Evolutionary conservation across 306 rosid genomes (phyloP).

Genomic region (Crotalaria pallida): DNA sequence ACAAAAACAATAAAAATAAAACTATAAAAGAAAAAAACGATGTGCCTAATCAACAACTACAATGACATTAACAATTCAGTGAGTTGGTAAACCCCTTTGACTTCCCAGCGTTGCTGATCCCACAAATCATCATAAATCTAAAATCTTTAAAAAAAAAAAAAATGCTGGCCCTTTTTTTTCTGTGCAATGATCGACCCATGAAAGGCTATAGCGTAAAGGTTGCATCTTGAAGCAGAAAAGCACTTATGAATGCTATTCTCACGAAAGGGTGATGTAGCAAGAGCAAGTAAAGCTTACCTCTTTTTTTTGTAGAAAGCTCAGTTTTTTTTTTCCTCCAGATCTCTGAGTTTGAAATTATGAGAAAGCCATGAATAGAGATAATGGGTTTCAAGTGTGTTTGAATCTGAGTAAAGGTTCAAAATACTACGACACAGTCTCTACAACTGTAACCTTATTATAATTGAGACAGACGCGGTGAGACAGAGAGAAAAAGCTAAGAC

Average conservation of each 20-base stretch:
- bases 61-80: constrained; percentile 17
- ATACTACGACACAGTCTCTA: no score
- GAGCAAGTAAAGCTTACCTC: constrained; percentile 15
- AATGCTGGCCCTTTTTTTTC: not conserved
- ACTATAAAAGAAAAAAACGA: not conserved
- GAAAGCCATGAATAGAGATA: not conserved
- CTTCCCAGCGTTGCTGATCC: constrained; percentile 20
- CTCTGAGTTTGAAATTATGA: not conserved
- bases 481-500: constrained; percentile 3
- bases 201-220: not conserved
- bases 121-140: constrained; percentile 23
- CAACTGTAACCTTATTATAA: no score
- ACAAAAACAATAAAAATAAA: not conserved
- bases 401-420: no score
- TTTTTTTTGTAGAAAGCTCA: not conserved
- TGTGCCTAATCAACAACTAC: not conserved
- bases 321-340: constrained; percentile 19
- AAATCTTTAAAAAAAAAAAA: not conserved
- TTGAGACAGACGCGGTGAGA: not conserved
- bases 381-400: no score
- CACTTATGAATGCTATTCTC: not conserved
- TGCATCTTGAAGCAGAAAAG: not conserved
- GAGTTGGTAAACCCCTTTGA: constrained; percentile 25
- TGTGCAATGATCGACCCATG: not conserved
- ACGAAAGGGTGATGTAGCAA: not conserved